Evolutionary conservation across 768 basidiomycete species (phyloP).

Genomic region (Boletus vermiculosoides): DNA sequence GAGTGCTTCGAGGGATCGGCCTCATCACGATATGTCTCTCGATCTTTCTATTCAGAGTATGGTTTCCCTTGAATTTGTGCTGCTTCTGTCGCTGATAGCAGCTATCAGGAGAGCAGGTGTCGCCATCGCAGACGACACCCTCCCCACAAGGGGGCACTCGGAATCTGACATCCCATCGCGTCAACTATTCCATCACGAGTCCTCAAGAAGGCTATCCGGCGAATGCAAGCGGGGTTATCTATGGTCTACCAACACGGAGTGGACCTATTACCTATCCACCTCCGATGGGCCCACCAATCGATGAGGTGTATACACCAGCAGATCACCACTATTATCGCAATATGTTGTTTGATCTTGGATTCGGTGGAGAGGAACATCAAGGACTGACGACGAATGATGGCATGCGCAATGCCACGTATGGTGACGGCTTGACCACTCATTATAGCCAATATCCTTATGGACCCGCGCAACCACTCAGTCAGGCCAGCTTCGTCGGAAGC

Average conservation of each 20-base stretch:
- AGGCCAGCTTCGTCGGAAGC: constrained; percentile 25
- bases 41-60: constrained; percentile 60
- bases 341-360: constrained; percentile 75
- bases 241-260: constrained; percentile 10
- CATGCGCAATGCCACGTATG: constrained; percentile 25
- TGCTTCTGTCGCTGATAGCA: constrained; percentile 11
- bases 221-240: constrained; percentile 16
- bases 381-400: constrained; percentile 22
- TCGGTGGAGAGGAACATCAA: constrained; percentile 43
- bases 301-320: constrained; percentile 37
- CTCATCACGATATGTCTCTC: constrained; percentile 44
- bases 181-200: constrained; percentile 17
- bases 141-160: constrained; percentile 21
- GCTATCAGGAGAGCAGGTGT: constrained; percentile 20
- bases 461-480: constrained; percentile 22
- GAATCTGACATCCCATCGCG: constrained; percentile 10
- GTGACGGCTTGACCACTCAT: constrained; percentile 37
- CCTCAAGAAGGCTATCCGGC: constrained; percentile 21
- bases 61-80: constrained; percentile 1
- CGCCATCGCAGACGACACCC: constrained; percentile 24
- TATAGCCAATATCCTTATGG: constrained; percentile 37
- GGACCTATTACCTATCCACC: constrained; percentile 19
- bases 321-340: constrained; percentile 72
- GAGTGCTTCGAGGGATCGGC: constrained; percentile 37
- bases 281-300: constrained; percentile 36